Evolutionary conservation across 2,329 filamentous ascomycete genomes (phyloP), one percentile per base, ranked within the genome.

Genomic region (Trichothecium sympodiale): DNA sequence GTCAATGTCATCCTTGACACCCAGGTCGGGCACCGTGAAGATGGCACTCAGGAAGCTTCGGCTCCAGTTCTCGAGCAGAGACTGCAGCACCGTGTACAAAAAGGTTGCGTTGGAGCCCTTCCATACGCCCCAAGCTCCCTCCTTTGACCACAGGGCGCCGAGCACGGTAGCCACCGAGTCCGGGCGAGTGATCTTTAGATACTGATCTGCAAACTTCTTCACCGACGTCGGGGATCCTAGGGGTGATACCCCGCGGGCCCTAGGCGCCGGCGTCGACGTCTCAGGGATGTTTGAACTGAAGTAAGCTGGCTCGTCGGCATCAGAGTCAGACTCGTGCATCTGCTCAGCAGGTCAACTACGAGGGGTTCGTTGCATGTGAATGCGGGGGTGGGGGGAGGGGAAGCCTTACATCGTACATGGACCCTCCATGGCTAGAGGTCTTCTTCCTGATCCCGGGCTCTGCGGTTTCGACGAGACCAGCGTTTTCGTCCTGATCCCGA

Each of bases 61-160:
- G 8, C 88, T 83, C 79, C 93, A 98, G 47, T 85, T 88, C 55
- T 96, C 91, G 20, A 94, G 64, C 7, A 93, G 80, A 9, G 86
- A 86, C 42, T 88, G 75, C 14, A 96, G 69, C 32, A 95, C 75
- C 0, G 80, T 83, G 60, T 96, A 94, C 34, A 96, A 68, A 51
- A 96, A 98, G 2, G 87, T 93, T 12, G 83, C 77, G 54, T 96
- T 96, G 27, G 87, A 85, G 8, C 81, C 78, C 56, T 95, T 95
- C 88, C 89, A 98, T 5, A 95, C 79, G 4, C 91, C 91, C 70
- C 87, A 88, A 1, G 80, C 80, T 26, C 87, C 85, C 54, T 94
- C 89, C 46, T 83, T 89, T 33, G 80, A 72, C 84, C 91, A 96
- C 15, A 96, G 63, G 53, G 93, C 83, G 6, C 80, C 79, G 41